phyloP scores from a whole-genome alignment of 2,329 filamentous ascomycete species.

The Hypoxylon sp. region DNA sequence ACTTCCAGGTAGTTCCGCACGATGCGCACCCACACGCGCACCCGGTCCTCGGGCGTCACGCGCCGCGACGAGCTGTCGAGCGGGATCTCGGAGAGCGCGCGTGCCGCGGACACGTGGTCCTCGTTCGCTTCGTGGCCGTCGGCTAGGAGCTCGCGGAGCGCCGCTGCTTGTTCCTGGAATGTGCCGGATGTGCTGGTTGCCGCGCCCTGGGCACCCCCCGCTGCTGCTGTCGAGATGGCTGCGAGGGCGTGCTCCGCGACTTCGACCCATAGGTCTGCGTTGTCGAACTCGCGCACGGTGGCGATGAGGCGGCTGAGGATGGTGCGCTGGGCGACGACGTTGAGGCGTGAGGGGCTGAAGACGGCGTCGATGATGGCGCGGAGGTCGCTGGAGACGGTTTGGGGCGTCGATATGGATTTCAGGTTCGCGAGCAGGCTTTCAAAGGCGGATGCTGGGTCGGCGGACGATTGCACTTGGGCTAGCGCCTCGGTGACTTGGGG shows the following conservation, averaged over 20 bases:
- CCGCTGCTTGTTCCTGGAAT: slow-evolving; percentile 87
- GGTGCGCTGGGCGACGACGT: slow-evolving; percentile 81
- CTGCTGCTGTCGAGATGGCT: slow-evolving; percentile 65
- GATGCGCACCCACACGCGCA: slow-evolving; percentile 91
- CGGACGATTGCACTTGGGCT: slow-evolving; percentile 56
- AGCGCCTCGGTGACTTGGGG: slow-evolving; percentile 62
- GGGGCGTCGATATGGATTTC: slow-evolving; percentile 58
- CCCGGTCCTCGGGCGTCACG: slow-evolving; percentile 85
- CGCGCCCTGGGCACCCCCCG: background rate
- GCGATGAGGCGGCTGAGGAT: slow-evolving; percentile 77
- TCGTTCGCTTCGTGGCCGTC: slow-evolving; percentile 86
- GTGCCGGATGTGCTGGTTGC: slow-evolving; percentile 57
- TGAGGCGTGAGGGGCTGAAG: slow-evolving; percentile 70
- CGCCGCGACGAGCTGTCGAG: slow-evolving; percentile 91
- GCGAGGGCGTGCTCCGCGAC: slow-evolving; percentile 82
- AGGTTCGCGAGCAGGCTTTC: slow-evolving; percentile 63
- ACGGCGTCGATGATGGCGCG: slow-evolving; percentile 77
- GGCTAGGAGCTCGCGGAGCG: slow-evolving; percentile 84
- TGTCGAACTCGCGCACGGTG: slow-evolving; percentile 72
- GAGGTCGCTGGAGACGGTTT: slow-evolving; percentile 68
- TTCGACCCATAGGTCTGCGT: slow-evolving; percentile 78
- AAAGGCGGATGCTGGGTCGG: slow-evolving; percentile 63
- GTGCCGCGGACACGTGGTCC: slow-evolving; percentile 84
- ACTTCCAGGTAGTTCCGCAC: slow-evolving; percentile 95
- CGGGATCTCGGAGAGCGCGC: slow-evolving; percentile 84